Percentiles rank a stretch among this genome's conserved stretches.
phyloP scores from a whole-genome alignment of 495 filamentous ascomycete genomes.

The Mycothermus thermophilus region DNA sequence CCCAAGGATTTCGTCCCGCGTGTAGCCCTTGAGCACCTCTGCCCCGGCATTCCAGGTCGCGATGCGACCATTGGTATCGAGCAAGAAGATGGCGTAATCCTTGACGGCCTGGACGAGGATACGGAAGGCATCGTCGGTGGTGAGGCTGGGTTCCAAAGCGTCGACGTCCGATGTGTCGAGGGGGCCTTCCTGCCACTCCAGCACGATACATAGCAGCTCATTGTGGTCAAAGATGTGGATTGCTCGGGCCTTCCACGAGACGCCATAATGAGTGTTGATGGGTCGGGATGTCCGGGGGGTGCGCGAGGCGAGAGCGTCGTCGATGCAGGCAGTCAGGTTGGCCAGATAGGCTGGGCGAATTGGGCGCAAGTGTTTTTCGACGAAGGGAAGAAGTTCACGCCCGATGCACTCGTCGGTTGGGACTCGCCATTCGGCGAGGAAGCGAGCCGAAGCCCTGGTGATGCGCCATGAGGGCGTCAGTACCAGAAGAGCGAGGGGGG shows the following conservation, averaged over 20 bases:
- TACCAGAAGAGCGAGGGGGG: slow-evolving; percentile 37
- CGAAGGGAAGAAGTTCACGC: slow-evolving; percentile 29
- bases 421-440: slow-evolving; percentile 26
- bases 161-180: slow-evolving; percentile 23
- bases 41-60: slow-evolving; percentile 52
- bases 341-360: slow-evolving; percentile 24
- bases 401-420: slow-evolving; percentile 28
- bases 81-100: slow-evolving; percentile 56
- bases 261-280: slow-evolving; percentile 6
- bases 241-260: slow-evolving; percentile 31
- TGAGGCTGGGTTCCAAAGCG: slow-evolving; percentile 26
- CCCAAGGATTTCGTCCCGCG: slow-evolving; percentile 42
- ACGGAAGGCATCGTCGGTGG: slow-evolving; percentile 43
- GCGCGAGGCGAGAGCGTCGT: slow-evolving; percentile 30
- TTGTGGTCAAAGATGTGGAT: slow-evolving; percentile 37
- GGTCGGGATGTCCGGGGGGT: slow-evolving; percentile 17
- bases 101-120: slow-evolving; percentile 50
- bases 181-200: slow-evolving; percentile 32
- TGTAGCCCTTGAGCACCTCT: slow-evolving; percentile 46
- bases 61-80: slow-evolving; percentile 44
- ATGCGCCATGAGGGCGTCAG: slow-evolving; percentile 34
- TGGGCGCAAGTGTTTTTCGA: slow-evolving; percentile 19
- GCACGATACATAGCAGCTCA: slow-evolving; percentile 32
- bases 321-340: slow-evolving; percentile 27
- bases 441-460: slow-evolving; percentile 36